Conservation (phyloP, 1,139 yeast species). For the Debaryomyces sp. region DNA sequence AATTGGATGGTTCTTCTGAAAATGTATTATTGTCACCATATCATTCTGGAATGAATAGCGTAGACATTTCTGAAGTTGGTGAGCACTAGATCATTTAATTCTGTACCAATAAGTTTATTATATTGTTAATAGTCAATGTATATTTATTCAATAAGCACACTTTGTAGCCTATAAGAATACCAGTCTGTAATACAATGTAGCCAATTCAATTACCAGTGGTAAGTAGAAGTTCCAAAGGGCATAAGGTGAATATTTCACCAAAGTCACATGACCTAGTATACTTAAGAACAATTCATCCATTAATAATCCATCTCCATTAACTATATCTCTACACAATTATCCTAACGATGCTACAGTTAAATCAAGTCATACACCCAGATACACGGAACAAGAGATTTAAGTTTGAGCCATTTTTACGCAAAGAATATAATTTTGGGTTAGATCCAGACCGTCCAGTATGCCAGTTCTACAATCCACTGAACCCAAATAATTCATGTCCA, state of each 20-base stretch:
- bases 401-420: slow-evolving; percentile 80
- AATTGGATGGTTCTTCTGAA: slow-evolving; percentile 15
- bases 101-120: neutral
- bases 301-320: neutral
- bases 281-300: neutral
- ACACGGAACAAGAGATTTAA: slow-evolving; percentile 56
- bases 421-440: slow-evolving; percentile 79
- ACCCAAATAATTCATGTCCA: slow-evolving; percentile 73
- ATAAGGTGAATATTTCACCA: neutral
- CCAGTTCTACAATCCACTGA: slow-evolving; percentile 64
- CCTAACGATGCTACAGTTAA: slow-evolving; percentile 32
- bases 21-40: slow-evolving; percentile 4
- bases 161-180: neutral
- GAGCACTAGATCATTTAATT: slow-evolving; percentile 3
- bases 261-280: neutral
- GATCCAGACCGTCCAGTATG: slow-evolving; percentile 93
- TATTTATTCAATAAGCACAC: neutral
- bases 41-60: slow-evolving; percentile 10
- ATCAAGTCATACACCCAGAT: slow-evolving; percentile 48
- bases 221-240: too few relatives aligned
- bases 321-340: neutral
- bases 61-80: neutral
- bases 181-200: too few relatives aligned
- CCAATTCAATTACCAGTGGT: too few relatives aligned
- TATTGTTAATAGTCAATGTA: neutral